Base-by-base conservation (phyloP, 1,139 yeast species). In the Kluyveromyces marxianus region DNA sequence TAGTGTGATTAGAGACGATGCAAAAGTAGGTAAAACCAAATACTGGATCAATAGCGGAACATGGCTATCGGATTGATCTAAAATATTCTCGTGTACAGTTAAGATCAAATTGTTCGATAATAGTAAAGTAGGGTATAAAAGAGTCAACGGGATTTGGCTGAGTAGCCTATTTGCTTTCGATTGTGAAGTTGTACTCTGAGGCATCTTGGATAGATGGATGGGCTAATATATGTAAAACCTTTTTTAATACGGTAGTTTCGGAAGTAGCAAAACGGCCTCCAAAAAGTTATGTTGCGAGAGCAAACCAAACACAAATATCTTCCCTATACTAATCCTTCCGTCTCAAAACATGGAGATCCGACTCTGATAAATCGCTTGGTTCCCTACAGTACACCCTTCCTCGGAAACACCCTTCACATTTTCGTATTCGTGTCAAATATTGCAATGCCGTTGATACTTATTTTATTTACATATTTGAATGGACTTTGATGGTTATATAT, bases 41-140 rank as follows among this genome's bases (percentile, higher is more conserved):
- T 54, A 36, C 26, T 56, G 48, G 32, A 51, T 39, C 7, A 45
- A 14, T n/a, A 50, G 37, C 37, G 51, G 45, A 21, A 42, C 37
- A 26, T 47, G 31, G 41, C 41, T 35, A 36, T 24, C 35, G 35
- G 34, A 44, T 3, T 32, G 42, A 21, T 40, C 43, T 25, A 40
- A 27, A 34, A 40, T 34, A 30, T 44, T 42, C 26, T 48, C 54
- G 25, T 46, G 47, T 28, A 44, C 47, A 37, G 59, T 51, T 45
- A 58, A 49, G 30, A 66, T 58, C 42, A 66, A 50, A 43, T 55
- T 60, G 35, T 64, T 58, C 7, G 70, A 60, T 28, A 68, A 50
- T 7, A 68, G 51, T 8, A 63, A 52, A 0, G 71, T 66, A 7
- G 72, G 71, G 47, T 58, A 67, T 7, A 70, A 66, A 31, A 68